Conservation (phyloP, 1,284 basidiomycete species). For the Austroboletus novae-zelandiae region DNA sequence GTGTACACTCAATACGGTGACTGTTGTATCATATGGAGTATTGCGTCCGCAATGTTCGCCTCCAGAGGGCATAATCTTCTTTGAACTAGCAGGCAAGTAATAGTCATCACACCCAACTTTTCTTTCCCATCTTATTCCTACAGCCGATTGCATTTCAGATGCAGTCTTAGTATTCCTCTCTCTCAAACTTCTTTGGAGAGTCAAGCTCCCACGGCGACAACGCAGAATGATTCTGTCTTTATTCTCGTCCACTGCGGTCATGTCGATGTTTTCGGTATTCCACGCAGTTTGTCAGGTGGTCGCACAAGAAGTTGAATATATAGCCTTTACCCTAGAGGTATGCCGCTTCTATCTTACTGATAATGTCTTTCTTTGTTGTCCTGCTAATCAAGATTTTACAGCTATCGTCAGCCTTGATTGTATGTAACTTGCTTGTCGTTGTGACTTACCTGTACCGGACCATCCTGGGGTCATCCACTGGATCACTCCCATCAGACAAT, state of each 20-base stretch:
- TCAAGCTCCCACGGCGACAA: conserved; percentile 1
- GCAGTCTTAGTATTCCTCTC: neutral
- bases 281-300: neutral
- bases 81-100: neutral
- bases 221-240: conserved; percentile 3
- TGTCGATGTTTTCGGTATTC: neutral
- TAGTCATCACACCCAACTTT: neutral
- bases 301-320: neutral
- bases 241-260: neutral
- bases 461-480: neutral
- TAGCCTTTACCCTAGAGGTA: neutral
- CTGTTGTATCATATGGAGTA: fast-evolving
- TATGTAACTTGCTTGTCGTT: too few species aligned
- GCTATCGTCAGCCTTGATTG: neutral
- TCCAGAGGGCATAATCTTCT: neutral
- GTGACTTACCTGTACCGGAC: neutral
- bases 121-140: neutral
- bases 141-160: conserved; percentile 1
- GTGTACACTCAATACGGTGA: neutral
- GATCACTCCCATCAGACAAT: neutral
- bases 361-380: too few species aligned
- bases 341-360: neutral
- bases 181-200: conserved; percentile 4
- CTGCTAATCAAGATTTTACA: neutral
- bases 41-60: neutral